phyloP scores from a whole-genome alignment of 768 basidiomycete genomes.

The Termitomyces eurrhizus region DNA sequence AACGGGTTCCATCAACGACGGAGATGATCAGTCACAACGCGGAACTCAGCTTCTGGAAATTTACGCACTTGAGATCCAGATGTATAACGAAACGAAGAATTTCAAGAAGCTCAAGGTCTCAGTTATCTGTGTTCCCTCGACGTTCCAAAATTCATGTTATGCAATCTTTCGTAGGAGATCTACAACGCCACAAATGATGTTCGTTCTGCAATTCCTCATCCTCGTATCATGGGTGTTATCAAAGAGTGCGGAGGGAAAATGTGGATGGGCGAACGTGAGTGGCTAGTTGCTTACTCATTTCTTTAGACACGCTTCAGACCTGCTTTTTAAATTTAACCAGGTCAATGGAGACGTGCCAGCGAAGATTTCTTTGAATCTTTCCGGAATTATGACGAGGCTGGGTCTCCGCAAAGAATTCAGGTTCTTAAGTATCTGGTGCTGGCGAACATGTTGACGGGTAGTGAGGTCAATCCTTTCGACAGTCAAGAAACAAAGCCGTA shows the following conservation, averaged over 20 bases:
- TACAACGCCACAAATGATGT: conserved; percentile 94
- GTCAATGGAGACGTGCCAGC: conserved; percentile 95
- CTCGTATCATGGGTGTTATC: conserved; percentile 97
- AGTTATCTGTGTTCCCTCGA: not conserved
- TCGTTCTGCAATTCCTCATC: conserved; percentile 95
- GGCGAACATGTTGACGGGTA: conserved; percentile 97
- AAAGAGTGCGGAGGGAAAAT: conserved; percentile 99
- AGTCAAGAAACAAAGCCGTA: conserved; percentile 99
- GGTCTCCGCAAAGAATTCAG: conserved; percentile 94
- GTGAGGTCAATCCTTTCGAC: conserved; percentile 98
- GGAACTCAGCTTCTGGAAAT: conserved; percentile 95
- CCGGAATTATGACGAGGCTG: conserved; percentile 97
- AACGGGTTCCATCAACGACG: conserved; percentile 57
- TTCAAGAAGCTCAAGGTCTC: conserved; percentile 91
- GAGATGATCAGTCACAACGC: conserved; percentile 84
- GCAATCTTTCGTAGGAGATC: conserved; percentile 63
- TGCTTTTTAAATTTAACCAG: conserved; percentile 31
- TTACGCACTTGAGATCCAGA: conserved; percentile 97
- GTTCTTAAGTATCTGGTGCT: conserved; percentile 97
- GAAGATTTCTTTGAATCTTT: conserved; percentile 99
- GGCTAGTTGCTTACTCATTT: not conserved
- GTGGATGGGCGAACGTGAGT: conserved; percentile 99
- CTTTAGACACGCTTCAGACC: not conserved
- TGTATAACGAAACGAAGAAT: conserved; percentile 97
- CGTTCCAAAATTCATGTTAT: not conserved